phyloP scores from a whole-genome alignment of 1,139 yeast species.

The Zhuliangozyma parablackwelliae region DNA sequence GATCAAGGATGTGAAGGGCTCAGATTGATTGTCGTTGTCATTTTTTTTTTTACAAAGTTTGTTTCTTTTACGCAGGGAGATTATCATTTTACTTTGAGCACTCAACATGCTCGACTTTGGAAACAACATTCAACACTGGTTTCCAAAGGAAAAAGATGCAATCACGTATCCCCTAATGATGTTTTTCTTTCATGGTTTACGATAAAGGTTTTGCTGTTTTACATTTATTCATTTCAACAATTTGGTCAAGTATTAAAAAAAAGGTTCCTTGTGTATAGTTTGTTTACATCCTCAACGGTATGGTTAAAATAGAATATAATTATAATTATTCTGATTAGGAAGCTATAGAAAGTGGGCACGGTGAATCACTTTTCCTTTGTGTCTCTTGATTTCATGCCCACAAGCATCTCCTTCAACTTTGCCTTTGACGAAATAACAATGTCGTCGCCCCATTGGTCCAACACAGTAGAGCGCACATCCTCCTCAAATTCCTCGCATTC shows the following conservation, averaged over 20 bases:
- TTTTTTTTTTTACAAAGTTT: slow-evolving; percentile 5
- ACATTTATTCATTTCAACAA: slow-evolving; percentile 6
- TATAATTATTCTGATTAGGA: too few relatives aligned
- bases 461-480: too few relatives aligned
- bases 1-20: slow-evolving; percentile 22
- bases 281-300: slow-evolving; percentile 6
- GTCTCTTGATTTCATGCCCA: too few relatives aligned
- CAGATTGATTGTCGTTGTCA: slow-evolving; percentile 1
- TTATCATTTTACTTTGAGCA: not conserved
- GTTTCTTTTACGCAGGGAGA: slow-evolving; percentile 24
- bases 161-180: too few relatives aligned
- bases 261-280: not conserved
- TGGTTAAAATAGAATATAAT: not conserved
- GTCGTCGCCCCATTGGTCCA: too few relatives aligned
- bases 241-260: slow-evolving; percentile 1
- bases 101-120: slow-evolving; percentile 3
- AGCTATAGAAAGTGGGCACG: too few relatives aligned
- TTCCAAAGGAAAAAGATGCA: not conserved
- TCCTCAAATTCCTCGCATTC: too few relatives aligned
- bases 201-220: not conserved
- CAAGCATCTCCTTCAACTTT: too few relatives aligned
- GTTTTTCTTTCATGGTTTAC: slow-evolving; percentile 1
- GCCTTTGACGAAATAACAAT: too few relatives aligned
- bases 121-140: slow-evolving; percentile 5
- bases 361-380: too few relatives aligned